Evolutionary conservation across 306 rosid genomes (phyloP).

Genomic region (Vigna radiata): DNA sequence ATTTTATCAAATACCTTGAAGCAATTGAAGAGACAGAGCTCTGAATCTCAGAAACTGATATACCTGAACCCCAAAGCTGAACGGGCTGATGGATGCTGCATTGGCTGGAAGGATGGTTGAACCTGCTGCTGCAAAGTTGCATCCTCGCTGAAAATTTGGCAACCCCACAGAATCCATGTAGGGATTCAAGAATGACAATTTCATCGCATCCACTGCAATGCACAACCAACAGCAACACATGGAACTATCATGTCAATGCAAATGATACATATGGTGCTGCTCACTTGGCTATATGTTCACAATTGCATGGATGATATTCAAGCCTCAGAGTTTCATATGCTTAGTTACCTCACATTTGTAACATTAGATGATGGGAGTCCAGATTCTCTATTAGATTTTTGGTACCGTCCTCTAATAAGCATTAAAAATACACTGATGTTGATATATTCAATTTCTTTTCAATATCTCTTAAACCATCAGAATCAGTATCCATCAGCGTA

Average conservation of each 20-base stretch:
- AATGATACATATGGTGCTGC: background rate
- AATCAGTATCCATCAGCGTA: no score
- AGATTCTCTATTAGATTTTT: no score
- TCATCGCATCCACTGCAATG: slow-evolving; percentile 74
- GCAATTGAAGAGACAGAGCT: slow-evolving; percentile 64
- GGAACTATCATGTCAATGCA: slow-evolving; percentile 8
- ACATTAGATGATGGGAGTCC: background rate
- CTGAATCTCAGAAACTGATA: slow-evolving; percentile 73
- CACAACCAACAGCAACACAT: background rate
- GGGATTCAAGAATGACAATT: slow-evolving; percentile 70
- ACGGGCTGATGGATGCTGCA: slow-evolving; percentile 64
- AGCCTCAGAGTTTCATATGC: background rate
- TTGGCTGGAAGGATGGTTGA: slow-evolving; percentile 76
- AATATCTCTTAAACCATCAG: no score
- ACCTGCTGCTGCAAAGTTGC: slow-evolving; percentile 76
- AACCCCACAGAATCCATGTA: slow-evolving; percentile 72
- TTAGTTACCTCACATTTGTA: background rate
- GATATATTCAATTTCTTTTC: no score
- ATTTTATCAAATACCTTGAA: slow-evolving; percentile 51
- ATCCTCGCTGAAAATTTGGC: slow-evolving; percentile 71
- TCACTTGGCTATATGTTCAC: background rate
- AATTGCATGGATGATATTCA: background rate
- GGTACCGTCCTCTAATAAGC: no score
- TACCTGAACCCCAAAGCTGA: slow-evolving; percentile 70
- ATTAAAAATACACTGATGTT: no score